Evolutionary conservation across 192 early-diverging fungal species (phyloP).

Genomic region (Coemansia sp.): DNA sequence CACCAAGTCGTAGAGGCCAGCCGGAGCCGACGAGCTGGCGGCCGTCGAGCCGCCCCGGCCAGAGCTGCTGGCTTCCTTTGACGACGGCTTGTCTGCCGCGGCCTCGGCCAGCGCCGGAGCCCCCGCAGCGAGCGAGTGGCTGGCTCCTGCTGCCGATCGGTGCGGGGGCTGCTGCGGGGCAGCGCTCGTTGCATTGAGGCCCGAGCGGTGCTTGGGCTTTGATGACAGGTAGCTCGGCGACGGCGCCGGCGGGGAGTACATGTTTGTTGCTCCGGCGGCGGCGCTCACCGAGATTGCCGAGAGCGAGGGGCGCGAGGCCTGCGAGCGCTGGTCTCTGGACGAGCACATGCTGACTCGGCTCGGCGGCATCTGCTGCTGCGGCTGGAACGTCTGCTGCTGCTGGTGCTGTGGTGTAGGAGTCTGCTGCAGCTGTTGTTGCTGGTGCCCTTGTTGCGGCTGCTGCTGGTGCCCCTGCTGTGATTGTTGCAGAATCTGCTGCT

Average conservation of each 20-base stretch:
- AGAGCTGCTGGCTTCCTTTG: neutral
- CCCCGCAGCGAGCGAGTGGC: neutral
- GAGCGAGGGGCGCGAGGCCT: conserved; percentile 1
- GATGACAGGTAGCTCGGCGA: conserved; percentile 20
- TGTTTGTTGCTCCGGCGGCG: neutral
- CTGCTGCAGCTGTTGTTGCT: neutral
- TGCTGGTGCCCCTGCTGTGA: neutral
- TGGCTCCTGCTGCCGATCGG: neutral
- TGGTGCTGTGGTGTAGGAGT: neutral
- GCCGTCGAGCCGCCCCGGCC: neutral
- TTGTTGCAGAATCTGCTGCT: neutral
- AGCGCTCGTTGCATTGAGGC: neutral
- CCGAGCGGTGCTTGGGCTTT: conserved; percentile 27
- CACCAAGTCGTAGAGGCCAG: conserved; percentile 28
- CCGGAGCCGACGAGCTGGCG: neutral
- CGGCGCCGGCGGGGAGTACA: conserved; percentile 34
- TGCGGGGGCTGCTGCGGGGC: conserved; percentile 9
- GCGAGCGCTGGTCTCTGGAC: conserved; percentile 15
- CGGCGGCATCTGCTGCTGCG: neutral
- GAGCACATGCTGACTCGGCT: conserved; percentile 25
- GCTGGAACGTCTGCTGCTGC: neutral
- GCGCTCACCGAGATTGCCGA: neutral
- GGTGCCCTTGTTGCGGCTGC: neutral
- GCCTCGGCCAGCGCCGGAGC: neutral
- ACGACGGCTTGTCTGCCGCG: conserved; percentile 7